phyloP scores from a whole-genome alignment of 352 stramenopile genomes.

The Phytopythium montanum region DNA sequence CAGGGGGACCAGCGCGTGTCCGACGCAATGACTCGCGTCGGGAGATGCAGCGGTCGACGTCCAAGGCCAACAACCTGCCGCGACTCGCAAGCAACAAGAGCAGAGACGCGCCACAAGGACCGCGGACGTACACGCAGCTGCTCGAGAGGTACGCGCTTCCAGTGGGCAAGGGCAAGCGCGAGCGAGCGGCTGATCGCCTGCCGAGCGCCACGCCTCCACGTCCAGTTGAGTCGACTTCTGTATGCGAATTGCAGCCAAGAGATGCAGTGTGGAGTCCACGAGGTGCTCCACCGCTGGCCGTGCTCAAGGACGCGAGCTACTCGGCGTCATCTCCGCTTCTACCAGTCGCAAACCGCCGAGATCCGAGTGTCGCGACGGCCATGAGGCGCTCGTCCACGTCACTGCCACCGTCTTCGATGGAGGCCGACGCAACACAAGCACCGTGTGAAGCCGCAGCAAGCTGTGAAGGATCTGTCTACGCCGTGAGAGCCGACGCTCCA shows the following conservation, averaged over 20 bases:
- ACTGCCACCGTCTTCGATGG: neutral
- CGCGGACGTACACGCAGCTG: conserved; percentile 30
- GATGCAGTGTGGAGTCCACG: neutral
- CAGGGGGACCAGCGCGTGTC: neutral
- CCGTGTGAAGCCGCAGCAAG: neutral
- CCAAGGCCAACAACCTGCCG: conserved; percentile 3
- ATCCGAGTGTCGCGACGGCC: neutral
- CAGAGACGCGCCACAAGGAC: conserved; percentile 1
- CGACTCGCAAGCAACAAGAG: neutral
- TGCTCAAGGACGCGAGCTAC: neutral
- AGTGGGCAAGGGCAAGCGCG: conserved; percentile 14
- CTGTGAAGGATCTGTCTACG: neutral
- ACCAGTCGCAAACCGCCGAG: neutral
- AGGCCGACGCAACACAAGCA: neutral
- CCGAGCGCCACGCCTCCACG: neutral
- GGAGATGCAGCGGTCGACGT: neutral
- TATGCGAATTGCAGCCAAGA: neutral
- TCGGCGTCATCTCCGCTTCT: neutral
- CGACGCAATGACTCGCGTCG: neutral
- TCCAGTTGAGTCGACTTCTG: neutral
- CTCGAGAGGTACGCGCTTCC: conserved; percentile 34
- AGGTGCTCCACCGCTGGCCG: neutral
- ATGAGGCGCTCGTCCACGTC: neutral
- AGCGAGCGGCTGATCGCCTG: neutral
- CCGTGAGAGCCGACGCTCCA: neutral